Conservation (phyloP, 768 basidiomycete genomes). For the Tulasnella sp. region DNA sequence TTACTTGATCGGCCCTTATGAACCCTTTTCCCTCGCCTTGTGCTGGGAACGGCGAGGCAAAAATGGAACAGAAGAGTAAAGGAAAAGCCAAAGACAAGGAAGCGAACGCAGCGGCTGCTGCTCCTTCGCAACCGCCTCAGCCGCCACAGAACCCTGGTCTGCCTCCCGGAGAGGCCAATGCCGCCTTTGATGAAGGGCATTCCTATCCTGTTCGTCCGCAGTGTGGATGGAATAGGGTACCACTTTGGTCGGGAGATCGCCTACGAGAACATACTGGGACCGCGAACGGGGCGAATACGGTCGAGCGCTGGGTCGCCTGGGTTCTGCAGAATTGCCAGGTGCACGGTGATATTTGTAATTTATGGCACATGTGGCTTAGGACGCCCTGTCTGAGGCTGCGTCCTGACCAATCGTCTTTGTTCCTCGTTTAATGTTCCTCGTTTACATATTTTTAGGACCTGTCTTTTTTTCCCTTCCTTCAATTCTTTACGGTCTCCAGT, state of each 20-base stretch:
- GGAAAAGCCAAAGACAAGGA: conserved; percentile 39
- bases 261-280: conserved; percentile 73
- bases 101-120: conserved; percentile 29
- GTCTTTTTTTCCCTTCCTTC: background rate
- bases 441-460: background rate
- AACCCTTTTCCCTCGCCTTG: no score
- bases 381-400: background rate
- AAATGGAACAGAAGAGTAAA: background rate
- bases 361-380: background rate
- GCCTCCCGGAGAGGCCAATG: conserved; percentile 14
- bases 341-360: background rate
- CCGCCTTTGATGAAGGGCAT: conserved; percentile 38
- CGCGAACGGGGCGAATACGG: background rate
- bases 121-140: background rate
- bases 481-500: no score
- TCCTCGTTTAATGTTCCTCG: background rate
- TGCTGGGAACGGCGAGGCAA: background rate
- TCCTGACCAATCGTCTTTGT: background rate
- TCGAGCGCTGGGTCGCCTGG: background rate
- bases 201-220: conserved; percentile 75
- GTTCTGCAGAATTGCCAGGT: background rate
- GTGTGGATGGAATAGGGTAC: conserved; percentile 81
- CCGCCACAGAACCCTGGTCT: background rate
- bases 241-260: conserved; percentile 81
- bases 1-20: background rate